Percentiles rank a stretch among this genome's conserved stretches.
These are phyloP conservation scores for Epichloe aotearoae DNA, from an alignment of 2,329 filamentous ascomycete species.

Conservation along the genomic window DNA sequence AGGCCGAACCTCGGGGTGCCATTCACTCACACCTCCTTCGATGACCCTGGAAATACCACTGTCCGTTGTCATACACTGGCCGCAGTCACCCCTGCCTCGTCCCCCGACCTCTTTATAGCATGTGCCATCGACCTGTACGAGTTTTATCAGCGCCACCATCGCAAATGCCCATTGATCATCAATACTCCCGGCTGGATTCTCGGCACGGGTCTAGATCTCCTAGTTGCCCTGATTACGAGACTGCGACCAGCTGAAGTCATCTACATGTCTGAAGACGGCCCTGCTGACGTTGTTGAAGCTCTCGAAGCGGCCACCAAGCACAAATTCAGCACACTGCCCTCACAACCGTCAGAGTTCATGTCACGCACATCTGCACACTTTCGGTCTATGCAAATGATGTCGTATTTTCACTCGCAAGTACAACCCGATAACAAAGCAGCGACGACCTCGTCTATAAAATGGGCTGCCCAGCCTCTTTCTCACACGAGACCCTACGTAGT, in stretches of 20 bases:
- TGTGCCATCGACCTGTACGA: conserved; percentile 51
- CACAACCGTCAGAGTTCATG: conserved; percentile 41
- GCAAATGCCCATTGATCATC: conserved; percentile 46
- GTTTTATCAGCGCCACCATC: conserved; percentile 36
- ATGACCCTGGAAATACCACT: conserved; percentile 22
- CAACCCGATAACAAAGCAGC: not conserved
- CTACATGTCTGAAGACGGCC: conserved; percentile 55
- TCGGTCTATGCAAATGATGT: conserved; percentile 63
- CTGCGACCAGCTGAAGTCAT: conserved; percentile 48
- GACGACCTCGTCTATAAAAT: conserved; percentile 19
- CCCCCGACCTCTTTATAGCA: conserved; percentile 50
- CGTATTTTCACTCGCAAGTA: conserved; percentile 54
- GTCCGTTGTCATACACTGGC: conserved; percentile 55
- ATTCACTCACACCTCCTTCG: conserved; percentile 44
- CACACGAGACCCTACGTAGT: conserved; percentile 47
- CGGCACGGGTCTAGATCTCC: conserved; percentile 53
- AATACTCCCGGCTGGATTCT: conserved; percentile 67
- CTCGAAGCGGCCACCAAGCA: conserved; percentile 32
- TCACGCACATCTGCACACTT: conserved; percentile 51
- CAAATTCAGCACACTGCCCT: conserved; percentile 40
- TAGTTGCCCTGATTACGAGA: conserved; percentile 41
- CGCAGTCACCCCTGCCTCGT: conserved; percentile 49
- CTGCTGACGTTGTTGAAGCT: conserved; percentile 40
- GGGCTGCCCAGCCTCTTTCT: conserved; percentile 43
- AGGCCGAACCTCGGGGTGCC: conserved; percentile 51